Conservation (phyloP, 208 protist genomes). For the Balamuthia mandrillaris region DNA sequence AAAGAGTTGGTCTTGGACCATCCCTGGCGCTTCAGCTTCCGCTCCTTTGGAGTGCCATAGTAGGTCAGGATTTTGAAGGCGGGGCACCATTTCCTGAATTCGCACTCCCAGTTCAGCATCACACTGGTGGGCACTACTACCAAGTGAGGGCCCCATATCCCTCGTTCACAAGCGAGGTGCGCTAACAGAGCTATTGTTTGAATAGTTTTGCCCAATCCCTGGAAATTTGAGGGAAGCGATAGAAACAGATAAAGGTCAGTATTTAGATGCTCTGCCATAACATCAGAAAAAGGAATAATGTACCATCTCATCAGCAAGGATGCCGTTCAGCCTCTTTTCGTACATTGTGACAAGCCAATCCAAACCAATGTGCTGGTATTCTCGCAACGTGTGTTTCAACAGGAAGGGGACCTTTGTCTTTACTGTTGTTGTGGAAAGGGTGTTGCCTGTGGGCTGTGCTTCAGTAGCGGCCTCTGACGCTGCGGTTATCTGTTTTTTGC, state of each 20-base stretch:
- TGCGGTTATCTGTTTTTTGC: too few species aligned
- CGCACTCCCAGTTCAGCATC: conserved; percentile 92
- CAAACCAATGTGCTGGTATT: conserved; percentile 89
- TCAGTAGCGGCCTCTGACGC: neutral
- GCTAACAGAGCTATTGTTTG: conserved; percentile 87
- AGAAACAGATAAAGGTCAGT: conserved; percentile 42
- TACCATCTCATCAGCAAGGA: conserved; percentile 96
- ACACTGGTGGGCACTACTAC: conserved; percentile 86
- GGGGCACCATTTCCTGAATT: conserved; percentile 90
- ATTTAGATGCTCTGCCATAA: neutral
- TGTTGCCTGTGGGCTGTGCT: conserved; percentile 34
- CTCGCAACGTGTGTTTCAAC: conserved; percentile 53
- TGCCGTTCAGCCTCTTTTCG: conserved; percentile 89
- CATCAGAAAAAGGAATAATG: conserved; percentile 24
- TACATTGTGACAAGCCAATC: conserved; percentile 93
- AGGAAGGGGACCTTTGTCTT: conserved; percentile 62
- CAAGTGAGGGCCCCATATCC: conserved; percentile 92
- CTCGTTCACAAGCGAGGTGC: conserved; percentile 79
- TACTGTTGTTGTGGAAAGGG: conserved; percentile 55
- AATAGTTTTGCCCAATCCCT: conserved; percentile 92
- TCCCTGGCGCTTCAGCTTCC: conserved; percentile 81
- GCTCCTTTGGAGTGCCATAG: conserved; percentile 85
- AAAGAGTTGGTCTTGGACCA: conserved; percentile 73
- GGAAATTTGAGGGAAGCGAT: neutral
- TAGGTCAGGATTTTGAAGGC: conserved; percentile 91